Percentiles rank a stretch among this genome's conserved stretches.
These are phyloP conservation scores for Centella asiatica DNA, from an alignment of 129 eudicot genomes.

Conservation along the genomic window DNA sequence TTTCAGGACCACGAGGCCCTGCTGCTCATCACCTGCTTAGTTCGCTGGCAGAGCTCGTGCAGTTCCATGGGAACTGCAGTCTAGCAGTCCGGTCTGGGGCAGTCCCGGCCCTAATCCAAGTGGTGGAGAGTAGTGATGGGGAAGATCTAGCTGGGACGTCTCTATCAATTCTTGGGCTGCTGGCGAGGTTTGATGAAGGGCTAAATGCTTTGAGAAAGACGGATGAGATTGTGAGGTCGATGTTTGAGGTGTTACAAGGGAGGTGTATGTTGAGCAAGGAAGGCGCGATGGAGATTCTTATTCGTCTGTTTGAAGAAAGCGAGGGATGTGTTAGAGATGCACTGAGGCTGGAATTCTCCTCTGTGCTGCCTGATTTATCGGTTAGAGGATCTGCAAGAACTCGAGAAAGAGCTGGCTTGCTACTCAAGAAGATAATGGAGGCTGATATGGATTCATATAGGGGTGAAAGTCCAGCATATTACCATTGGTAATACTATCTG, in stretches of 20 bases:
- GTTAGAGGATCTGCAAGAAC: conserved; percentile 63
- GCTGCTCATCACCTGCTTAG: conserved; percentile 66
- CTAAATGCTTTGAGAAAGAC: conserved; percentile 40
- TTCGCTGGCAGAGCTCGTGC: conserved; percentile 61
- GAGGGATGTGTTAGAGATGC: conserved; percentile 61
- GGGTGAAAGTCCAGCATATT: conserved; percentile 20
- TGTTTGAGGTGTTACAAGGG: conserved; percentile 51
- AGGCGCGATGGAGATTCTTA: conserved; percentile 51
- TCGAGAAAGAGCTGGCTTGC: conserved; percentile 52
- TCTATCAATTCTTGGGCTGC: conserved; percentile 42
- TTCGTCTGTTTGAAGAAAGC: conserved; percentile 63
- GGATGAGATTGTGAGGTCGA: conserved; percentile 33
- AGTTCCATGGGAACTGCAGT: conserved; percentile 82
- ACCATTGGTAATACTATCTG: conserved; percentile 42
- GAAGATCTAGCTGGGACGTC: conserved; percentile 66
- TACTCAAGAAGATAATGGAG: conserved; percentile 60
- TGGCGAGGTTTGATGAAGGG: conserved; percentile 73
- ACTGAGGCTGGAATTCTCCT: conserved; percentile 36
- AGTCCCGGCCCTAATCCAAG: conserved; percentile 30
- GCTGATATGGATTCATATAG: conserved; percentile 19
- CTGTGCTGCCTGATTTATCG: conserved; percentile 60
- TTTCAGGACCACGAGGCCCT: conserved; percentile 31
- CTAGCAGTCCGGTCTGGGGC: conserved; percentile 63
- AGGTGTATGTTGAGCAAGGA: conserved; percentile 61
- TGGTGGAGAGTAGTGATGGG: conserved; percentile 35